Base-by-base conservation (phyloP, 768 basidiomycete species). In the Macrolepiota fuliginosa region DNA sequence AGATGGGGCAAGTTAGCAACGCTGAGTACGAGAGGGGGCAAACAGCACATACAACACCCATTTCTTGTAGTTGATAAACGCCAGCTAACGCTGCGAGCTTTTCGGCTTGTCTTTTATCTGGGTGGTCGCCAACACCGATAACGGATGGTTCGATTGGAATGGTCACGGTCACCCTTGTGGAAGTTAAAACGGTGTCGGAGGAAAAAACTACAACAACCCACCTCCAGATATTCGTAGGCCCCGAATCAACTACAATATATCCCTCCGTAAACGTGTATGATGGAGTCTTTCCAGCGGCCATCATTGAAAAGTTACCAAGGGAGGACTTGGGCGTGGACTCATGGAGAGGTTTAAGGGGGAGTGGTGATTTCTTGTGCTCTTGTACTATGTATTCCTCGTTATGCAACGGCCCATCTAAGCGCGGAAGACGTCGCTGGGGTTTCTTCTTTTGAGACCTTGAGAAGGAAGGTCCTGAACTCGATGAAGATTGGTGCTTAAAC, bases 41-140 rank as follows among this genome's bases (percentile, higher is more conserved):
- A 57, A 51, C 47, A 39, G 50, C 27, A 81, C 90, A 62, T 72
- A 95, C 93, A 51, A 92, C 68, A 27, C 86, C 87, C 22, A 78
- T 69, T 17, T 74, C 73, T 45, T 88, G 81, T 19, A 96, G 70
- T 67, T 95, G 91, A 69, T 89, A 83, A 36, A 90, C 72, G 6
- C 87, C 89, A 47, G 87, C 87, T 25, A 94, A 74, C 1, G 89
- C 88, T 5, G 92, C 91, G n/a, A 94, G 76, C 70, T 82, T 81
- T 65, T 89, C 84, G 0, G 94, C 87, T 22, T 87, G 81, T 65
- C 86, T 88, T 71, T 80, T 86, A 13, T 74, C 77, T 3, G 70
- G 11, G 50, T 79, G 74, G 72, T 92, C 89, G 6, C 91, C 92
- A 2, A 87, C 71, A 7, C 84, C 92, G 58, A 81, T 67, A 36